These are phyloP conservation scores for Xylaria scruposa DNA, from an alignment of 495 filamentous ascomycete species.

Conservation along the genomic window DNA sequence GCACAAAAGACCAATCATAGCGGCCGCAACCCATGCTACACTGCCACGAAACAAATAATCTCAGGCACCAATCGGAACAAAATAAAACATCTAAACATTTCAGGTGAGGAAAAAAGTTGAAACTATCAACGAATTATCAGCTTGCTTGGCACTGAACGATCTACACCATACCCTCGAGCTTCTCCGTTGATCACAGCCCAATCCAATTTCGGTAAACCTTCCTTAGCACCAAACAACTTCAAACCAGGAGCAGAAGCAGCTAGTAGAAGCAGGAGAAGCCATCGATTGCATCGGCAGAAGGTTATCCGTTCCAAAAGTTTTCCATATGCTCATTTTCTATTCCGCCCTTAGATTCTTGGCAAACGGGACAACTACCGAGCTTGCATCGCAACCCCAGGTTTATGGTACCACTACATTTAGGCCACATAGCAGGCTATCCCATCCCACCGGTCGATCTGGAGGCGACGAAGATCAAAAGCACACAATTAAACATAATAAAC, in stretches of 20 bases:
- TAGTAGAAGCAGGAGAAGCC: slow-evolving; percentile 3
- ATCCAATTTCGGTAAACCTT: slow-evolving; percentile 1
- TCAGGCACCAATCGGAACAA: slow-evolving; percentile 7
- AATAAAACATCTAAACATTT: neutral
- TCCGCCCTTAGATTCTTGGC: slow-evolving; percentile 4
- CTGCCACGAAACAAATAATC: slow-evolving; percentile 8
- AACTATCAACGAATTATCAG: neutral
- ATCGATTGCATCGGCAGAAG: slow-evolving; percentile 5
- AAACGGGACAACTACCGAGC: neutral
- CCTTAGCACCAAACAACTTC: slow-evolving; percentile 3
- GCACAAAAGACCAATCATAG: neutral
- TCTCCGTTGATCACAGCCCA: neutral
- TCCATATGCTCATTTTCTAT: neutral
- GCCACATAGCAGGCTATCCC: neutral
- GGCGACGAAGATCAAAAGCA: slow-evolving; percentile 1
- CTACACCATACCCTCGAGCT: neutral
- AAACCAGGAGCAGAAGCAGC: slow-evolving; percentile 2
- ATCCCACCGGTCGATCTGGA: neutral
- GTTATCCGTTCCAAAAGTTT: neutral
- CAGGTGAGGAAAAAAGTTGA: neutral
- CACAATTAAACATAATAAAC: neutral
- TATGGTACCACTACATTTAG: neutral
- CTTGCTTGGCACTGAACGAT: neutral
- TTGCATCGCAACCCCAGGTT: neutral
- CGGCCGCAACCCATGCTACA: neutral